Base-by-base conservation (phyloP, 306 rosid genomes). In the Biancaea sappan region DNA sequence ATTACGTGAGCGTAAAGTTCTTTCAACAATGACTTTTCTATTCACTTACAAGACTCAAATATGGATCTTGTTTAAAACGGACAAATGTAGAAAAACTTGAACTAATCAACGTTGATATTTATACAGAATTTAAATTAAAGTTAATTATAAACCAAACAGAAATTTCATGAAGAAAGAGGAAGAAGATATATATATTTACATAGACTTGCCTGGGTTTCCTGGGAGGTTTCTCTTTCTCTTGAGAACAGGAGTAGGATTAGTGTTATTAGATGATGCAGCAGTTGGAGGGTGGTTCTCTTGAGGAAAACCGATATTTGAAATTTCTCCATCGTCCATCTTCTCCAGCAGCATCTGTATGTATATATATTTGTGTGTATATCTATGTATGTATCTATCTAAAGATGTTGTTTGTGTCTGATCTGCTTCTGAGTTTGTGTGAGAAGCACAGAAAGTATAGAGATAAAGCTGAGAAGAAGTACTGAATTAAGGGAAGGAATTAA, bases 191-290 rank as follows among this genome's bases (percentile, higher is more conserved):
- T 4, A 43, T 4, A 14, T 43, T 12, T 1, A 11, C 2, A 9
- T 34, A 44, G 52, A 7, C 84, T 88, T 92, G 85, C 98, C 98
- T 82, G 98, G 98, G 57, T 78, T 90, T 83, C 98, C 98, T 9
- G 98, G 96, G 52, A 88, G 98, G 83, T 84, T 92, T 82, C 98
- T 83, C 81, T 92, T 92, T 86, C 91, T 92, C 90, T 92, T 92
- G 29, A 59, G 66, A 57, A 67, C 31, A 74, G 90, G 86, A 65
- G 84, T 84, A 46, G 25, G 25, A 31, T 32, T n/a, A 21, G 15
- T 60, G 18, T 32, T 60, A 12, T 69, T 62, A 47, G 59, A 75
- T 19, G 96, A 82, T 78, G 81, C 75, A 35, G 43, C 43, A 29
- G 81, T 64, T 48, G 41, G 82, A n/a, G 66, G 44, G 8, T 60